Evolutionary conservation across 73 alveolate species (phyloP).

Genomic region (Paramecium bursaria): DNA sequence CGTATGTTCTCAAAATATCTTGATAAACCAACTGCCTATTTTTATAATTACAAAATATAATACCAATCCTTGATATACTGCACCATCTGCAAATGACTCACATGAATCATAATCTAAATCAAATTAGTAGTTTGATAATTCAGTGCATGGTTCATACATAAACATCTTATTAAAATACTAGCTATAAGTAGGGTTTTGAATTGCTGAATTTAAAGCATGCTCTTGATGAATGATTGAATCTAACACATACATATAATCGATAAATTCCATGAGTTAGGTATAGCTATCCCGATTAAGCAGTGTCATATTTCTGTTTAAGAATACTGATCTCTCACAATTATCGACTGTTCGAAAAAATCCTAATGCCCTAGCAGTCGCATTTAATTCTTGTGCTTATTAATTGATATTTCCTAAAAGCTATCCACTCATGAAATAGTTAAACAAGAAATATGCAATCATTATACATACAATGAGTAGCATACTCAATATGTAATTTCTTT

Average conservation of each 20-base stretch:
- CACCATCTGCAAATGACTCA: conserved; percentile 65
- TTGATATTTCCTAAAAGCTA: neutral
- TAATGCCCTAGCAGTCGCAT: conserved; percentile 59
- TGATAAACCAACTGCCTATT: conserved; percentile 68
- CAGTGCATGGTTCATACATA: conserved; percentile 65
- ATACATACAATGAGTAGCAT: neutral
- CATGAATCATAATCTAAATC: conserved; percentile 35
- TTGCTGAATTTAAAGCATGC: conserved; percentile 3
- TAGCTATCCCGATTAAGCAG: conserved; percentile 14
- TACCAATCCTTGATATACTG: conserved; percentile 71
- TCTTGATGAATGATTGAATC: conserved; percentile 61
- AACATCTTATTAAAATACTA: conserved; percentile 55
- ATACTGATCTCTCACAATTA: conserved; percentile 38
- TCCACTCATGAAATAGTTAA: conserved; percentile 38
- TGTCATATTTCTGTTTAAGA: conserved; percentile 14
- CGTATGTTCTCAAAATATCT: conserved; percentile 55
- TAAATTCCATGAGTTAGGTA: neutral
- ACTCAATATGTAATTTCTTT: neutral
- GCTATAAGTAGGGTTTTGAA: neutral
- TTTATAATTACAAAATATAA: no score
- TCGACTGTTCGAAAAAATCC: conserved; percentile 41
- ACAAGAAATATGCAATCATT: conserved; percentile 46
- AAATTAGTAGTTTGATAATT: neutral
- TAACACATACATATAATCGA: conserved; percentile 24
- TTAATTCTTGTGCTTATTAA: conserved; percentile 51